Base-by-base conservation (phyloP, 2,329 filamentous ascomycete genomes). In the Aureobasidium sp. region DNA sequence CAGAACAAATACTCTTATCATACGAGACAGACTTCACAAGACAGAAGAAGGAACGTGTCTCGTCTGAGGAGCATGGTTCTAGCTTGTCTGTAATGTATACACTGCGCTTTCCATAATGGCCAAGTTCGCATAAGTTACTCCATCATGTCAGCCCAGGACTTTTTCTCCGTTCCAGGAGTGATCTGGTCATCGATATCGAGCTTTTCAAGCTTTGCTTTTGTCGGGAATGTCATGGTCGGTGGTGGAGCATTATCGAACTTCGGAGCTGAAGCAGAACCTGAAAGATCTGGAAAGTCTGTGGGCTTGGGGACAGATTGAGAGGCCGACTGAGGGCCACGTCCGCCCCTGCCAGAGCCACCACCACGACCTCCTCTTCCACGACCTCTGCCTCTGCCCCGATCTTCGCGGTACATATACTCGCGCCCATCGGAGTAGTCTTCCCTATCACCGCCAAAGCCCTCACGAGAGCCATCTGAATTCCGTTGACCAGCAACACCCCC, bases 241-340 rank as follows among this genome's bases (percentile, higher is more conserved):
- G 62, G 42, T 20, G 52, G 44, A n/a, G 36, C 53, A 13, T 50
- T 36, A 20, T 44, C 62, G 17, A 50, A 51, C 23, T 64, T 46
- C 12, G 42, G 74, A 64, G 72, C 75, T 75, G 77, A 76, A 1
- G 68, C 61, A 12, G 77, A 75, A 17, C 42, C 36, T 10, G 57
- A 32, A 17, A 81, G 67, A 12, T 76, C 75, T 5, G 79, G 79
- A 64, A 81, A 81, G 51, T 81, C 78, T 29, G 76, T 71, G 20
- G 71, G 65, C 44, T 70, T 71, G 1, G 78, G 78, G n/a, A 68
- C 66, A 17, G 68, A 67, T 52, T 68, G 68, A 13, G 64, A 37
- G 32, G 55, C 6, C n/a, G 41, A 36, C 9, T 61, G 29, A 39
- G 58, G 36, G 15, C 26, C 58, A 44, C 39, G 51, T 51, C 42